Evolutionary conservation across 352 stramenopile genomes (phyloP), one percentile per base, ranked within the genome.

Genomic region (Globisporangium canariense): DNA sequence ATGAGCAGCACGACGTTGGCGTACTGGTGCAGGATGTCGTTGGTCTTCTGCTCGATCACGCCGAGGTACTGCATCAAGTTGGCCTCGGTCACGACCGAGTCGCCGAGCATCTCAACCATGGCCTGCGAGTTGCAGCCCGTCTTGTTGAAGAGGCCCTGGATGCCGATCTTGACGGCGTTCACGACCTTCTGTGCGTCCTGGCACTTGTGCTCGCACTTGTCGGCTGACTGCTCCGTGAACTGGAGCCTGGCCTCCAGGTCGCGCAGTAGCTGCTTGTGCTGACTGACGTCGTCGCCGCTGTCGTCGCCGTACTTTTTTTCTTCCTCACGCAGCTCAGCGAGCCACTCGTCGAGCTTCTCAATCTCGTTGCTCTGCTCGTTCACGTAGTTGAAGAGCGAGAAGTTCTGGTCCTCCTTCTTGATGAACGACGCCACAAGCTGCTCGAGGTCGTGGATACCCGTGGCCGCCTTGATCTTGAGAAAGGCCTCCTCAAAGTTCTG

Each of bases 361-460:
- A 98, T 94, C 66, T 98, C 93, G 63, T 94, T 97, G 55, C 79
- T 93, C 74, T 98, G 92, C 64, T 98, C 90, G 67, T 98, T 98
- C 20, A 97, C 84, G 62, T 98, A 98, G 72, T 97, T 98, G 69
- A 98, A 98, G 6, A 98, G 67, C 38, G 88, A 97, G 68, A 98
- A 98, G 75, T 98, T 99, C 58, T 98, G 88, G 60, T 98, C 94
- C 80, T 99, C 96, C 38, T 97, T 98, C 72, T 97, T 89, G 66
- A 98, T 97, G 66, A 98, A 98, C 38, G 89, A 91, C 22, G 76
- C 79, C 32, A 98, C 92, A 18, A 98, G 79, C 60, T 97, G 79
- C 65, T 98, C 90, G 8, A 98, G 77, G 68, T 98, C 93, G 41
- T 87, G 77, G 60, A 98, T 98, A 62, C 92, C 84, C 14, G 93